phyloP scores from a whole-genome alignment of 1,284 basidiomycete genomes.

The Microbotryum intermedium region DNA sequence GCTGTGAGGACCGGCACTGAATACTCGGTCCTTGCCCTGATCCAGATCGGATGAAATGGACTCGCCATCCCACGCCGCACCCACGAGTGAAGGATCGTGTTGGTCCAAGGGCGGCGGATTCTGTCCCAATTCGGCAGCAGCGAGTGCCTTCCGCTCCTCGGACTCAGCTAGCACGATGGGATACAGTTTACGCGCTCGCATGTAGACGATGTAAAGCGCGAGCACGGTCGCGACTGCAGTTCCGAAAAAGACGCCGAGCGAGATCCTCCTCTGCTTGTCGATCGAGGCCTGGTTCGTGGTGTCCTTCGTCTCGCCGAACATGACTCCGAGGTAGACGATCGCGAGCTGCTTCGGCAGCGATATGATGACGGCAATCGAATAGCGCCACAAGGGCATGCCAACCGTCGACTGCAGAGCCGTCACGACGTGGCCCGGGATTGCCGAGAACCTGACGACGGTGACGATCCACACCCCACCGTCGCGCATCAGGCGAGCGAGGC shows the following conservation, averaged over 20 bases:
- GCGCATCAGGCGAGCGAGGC: conserved; percentile 36
- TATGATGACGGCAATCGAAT: conserved; percentile 36
- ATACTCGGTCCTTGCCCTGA: too few relatives aligned
- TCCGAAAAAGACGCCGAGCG: conserved; percentile 12
- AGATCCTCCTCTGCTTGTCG: conserved; percentile 3
- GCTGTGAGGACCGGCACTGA: too few relatives aligned
- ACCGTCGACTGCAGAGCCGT: conserved; percentile 33
- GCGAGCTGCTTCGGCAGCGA: conserved; percentile 41
- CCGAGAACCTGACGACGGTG: conserved; percentile 34
- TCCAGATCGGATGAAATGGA: too few relatives aligned
- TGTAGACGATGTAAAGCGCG: conserved; percentile 19
- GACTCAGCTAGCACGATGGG: conserved; percentile 16
- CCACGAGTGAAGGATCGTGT: too few relatives aligned
- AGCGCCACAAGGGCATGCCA: conserved; percentile 34
- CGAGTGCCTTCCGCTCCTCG: neutral
- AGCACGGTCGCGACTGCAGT: conserved; percentile 16
- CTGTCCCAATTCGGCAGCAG: too few relatives aligned
- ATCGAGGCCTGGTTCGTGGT: neutral
- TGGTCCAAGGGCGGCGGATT: too few relatives aligned
- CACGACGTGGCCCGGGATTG: conserved; percentile 37
- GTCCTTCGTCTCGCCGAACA: conserved; percentile 18
- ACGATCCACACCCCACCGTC: conserved; percentile 39
- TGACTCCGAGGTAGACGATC: conserved; percentile 34
- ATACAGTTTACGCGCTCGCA: conserved; percentile 16
- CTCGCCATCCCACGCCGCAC: too few relatives aligned